These are phyloP conservation scores for Tulasnella sp. DNA, from an alignment of 768 basidiomycete species.

Conservation along the genomic window DNA sequence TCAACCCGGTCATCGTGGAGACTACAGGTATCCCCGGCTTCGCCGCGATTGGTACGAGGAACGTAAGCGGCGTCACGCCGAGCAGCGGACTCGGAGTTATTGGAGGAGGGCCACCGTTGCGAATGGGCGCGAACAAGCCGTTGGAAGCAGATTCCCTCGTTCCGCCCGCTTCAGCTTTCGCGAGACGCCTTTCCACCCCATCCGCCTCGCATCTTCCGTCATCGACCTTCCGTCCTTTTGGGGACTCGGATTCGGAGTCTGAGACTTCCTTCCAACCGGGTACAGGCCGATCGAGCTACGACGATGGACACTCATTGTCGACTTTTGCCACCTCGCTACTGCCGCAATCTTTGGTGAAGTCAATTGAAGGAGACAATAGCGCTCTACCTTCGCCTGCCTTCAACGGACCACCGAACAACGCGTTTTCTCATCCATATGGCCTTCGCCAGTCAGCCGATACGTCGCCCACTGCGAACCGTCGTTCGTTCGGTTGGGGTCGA, in stretches of 20 bases:
- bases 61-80: background rate
- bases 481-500: constrained; percentile 16
- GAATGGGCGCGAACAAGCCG: background rate
- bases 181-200: background rate
- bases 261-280: background rate
- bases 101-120: background rate
- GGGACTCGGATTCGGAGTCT: constrained; percentile 28
- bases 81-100: background rate
- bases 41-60: background rate
- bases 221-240: constrained; percentile 43
- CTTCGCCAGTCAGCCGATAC: background rate
- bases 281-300: constrained; percentile 15
- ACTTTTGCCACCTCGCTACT: constrained; percentile 41
- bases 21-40: constrained; percentile 1
- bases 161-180: background rate
- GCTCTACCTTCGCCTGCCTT: background rate
- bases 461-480: constrained; percentile 11
- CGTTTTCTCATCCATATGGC: background rate
- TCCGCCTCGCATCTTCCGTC: background rate
- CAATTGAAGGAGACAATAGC: constrained; percentile 30
- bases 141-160: background rate
- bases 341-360: constrained; percentile 44
- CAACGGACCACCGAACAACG: background rate
- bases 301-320: constrained; percentile 25
- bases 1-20: background rate